Evolutionary conservation across 768 basidiomycete species (phyloP), one percentile per base, ranked within the genome.

Genomic region (Boletus insuetus): DNA sequence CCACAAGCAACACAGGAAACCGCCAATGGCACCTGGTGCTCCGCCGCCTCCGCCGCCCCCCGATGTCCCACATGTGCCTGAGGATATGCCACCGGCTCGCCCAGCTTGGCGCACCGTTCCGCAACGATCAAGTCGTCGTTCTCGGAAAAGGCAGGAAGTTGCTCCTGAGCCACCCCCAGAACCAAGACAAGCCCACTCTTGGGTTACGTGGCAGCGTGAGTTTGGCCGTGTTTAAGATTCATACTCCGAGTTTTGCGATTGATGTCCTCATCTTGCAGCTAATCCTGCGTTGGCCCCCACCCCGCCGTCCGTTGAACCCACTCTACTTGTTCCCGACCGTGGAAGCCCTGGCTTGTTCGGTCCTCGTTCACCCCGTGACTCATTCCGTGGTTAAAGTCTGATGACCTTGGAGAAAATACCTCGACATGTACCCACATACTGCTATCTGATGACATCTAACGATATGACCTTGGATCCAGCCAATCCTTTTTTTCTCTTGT

Each of bases 291-390:
- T 77, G 40, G 76, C 69, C 20, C 85, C 86, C 3, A 85, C 86
- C 6, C 82, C 87, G n/a, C 79, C 83, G 6, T 79, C 82, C 3
- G 70, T 78, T 49, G 80, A 82, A 53, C 77, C 87, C 19, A 82
- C 80, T 17, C 71, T 88, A 12, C 73, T 85, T 35, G 82, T 87
- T 22, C 85, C 87, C 29, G 79, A 79, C 12, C 74, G 73, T 46
- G 71, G 73, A 38, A 84, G 80, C 53, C 85, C 83, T 41, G 89
- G 89, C 31, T 70, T 93, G 56, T 93, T 92, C 64, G 91, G 91
- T 32, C 89, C 90, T 40, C 77, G 86, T 39, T 83, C 87, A n/a
- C 86, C 84, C 12, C 74, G 78, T 49, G 71, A 71, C 48, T 76
- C 75, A 6, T 68, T 60, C 51, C 67, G 42, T 40, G 44, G 60